Evolutionary conservation across 768 basidiomycete genomes (phyloP), one percentile per base, ranked within the genome.

Genomic region (Trametes cubensis): DNA sequence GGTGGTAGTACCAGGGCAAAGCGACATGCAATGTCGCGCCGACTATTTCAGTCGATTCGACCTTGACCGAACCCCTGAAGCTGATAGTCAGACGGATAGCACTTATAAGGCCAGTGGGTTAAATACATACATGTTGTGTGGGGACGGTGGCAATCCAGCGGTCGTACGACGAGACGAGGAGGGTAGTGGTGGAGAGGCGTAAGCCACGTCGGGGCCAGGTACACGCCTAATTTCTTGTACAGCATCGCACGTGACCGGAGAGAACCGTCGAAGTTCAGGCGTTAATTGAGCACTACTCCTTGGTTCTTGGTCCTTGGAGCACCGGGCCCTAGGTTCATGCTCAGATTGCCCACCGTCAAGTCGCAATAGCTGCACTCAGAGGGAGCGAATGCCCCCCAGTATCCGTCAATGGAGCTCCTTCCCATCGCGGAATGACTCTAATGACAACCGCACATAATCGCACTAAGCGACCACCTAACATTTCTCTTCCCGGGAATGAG

Each of bases 1-100:
- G 73, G 69, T 92, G 87, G 42, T 65, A 61, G 50, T 73, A 73
- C 69, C 73, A 71, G 44, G 77, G 77, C 34, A 76, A 66, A 21
- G 69, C 66, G 39, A 63, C 64, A 63, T 77, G 77, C 34, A 78
- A 67, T n/a, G 71, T 72, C 34, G 76, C 77, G 28, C 66, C 69
- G 28, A 66, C 58, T 11, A 78, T 76, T 54, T 78, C 77, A 21
- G 71, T 57, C 41, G 75, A 77, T 51, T 68, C 67, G 47, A 78
- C 70, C 48, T 68, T 70, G 54, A 77, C 70, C 42, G 71, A 69
- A 41, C 68, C 69, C 76, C 75, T 78, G 57, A 11, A 18, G 25
- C 7, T 6, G n/a, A 23, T 17, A 23, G 10, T 34, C 17, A 5
- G 23, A 30, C 5, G 30, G 15, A 38, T 3, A 0, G 17, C 11